Conservation (phyloP, 148 eudicot species). For the Pouteria glomerata region DNA sequence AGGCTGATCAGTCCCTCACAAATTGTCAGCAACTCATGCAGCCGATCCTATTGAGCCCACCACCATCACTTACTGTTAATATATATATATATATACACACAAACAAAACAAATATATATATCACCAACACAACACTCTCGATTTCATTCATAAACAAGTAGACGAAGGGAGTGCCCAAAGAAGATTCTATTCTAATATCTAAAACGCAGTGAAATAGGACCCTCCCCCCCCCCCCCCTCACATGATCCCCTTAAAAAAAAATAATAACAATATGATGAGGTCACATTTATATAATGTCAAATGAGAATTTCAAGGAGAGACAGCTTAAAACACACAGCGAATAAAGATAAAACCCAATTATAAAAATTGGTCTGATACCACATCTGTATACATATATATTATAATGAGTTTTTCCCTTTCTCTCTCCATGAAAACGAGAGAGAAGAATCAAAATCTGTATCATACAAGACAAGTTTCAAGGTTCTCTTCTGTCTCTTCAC, state of each 20-base stretch:
- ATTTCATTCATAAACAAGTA: constrained; percentile 10
- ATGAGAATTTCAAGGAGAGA: constrained; percentile 59
- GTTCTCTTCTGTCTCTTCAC: constrained; percentile 41
- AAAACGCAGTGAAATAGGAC: constrained; percentile 20
- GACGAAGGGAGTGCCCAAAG: constrained; percentile 26
- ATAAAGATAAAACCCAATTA: constrained; percentile 31
- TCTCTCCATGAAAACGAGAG: constrained; percentile 14
- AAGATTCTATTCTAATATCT: constrained; percentile 64
- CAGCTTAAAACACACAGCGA: constrained; percentile 56
- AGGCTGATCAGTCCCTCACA: background rate
- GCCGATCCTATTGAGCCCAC: constrained; percentile 6
- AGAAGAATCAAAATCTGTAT: constrained; percentile 24
- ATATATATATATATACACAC: background rate
- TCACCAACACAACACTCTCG: background rate
- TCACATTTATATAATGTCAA: constrained; percentile 13
- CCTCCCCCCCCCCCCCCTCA: constrained; percentile 38
- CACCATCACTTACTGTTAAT: background rate
- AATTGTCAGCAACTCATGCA: constrained; percentile 10
- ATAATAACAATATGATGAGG: constrained; percentile 9
- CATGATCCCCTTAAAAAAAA: constrained; percentile 34
- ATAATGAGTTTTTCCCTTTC: background rate
- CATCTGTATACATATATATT: background rate
- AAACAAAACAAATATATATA: background rate
- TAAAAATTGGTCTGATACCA: constrained; percentile 10
- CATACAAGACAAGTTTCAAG: constrained; percentile 46